Evolutionary conservation across 768 basidiomycete genomes (phyloP), one percentile per base, ranked within the genome.

Genomic region (Kwoniella shandongensis): DNA sequence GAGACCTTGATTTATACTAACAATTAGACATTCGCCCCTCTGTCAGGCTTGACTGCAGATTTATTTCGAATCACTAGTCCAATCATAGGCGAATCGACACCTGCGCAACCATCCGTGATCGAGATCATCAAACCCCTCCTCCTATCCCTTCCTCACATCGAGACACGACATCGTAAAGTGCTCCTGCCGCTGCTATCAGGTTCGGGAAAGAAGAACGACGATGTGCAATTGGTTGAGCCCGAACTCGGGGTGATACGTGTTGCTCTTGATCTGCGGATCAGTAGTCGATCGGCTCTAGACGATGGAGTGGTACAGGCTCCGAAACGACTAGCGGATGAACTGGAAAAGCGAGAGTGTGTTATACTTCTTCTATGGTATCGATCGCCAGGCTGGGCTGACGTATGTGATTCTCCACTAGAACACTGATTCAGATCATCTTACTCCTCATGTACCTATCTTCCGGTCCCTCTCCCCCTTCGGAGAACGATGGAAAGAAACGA

Each of bases 271-370:
- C 47, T 71, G 4, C 22, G 69, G n/a, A 10, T 27, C 6, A 46
- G 59, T 13, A 60, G 67, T 49, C 51, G 62, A 49, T 30, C 30
- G 1, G 62, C 56, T 7, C 26, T 46, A 6, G 66, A 67, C 7
- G 62, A 62, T 15, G 61, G 48, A 13, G 30, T 32, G 18, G 38
- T 54, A 20, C 38, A 49, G 6, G 29, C 48, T 20, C 48, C 58
- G 8, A 66, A 67, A 59, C 61, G 58, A 32, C 35, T 67, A 22
- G 18, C 36, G 1, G 72, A 74, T 23, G 73, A 74, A 53, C 47
- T 72, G 5, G 73, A 74, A 46, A 53, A 64, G 32, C 42, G 73
- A 69, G 73, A 74, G 73, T 72, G 51, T 60, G 72, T 62, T 13
- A 25, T 8, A 1, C 10, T 25, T 30, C 17, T 29, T 30, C 27